Conservation (phyloP, 73 alveolate species). For the Tetrahymena malaccensis region DNA sequence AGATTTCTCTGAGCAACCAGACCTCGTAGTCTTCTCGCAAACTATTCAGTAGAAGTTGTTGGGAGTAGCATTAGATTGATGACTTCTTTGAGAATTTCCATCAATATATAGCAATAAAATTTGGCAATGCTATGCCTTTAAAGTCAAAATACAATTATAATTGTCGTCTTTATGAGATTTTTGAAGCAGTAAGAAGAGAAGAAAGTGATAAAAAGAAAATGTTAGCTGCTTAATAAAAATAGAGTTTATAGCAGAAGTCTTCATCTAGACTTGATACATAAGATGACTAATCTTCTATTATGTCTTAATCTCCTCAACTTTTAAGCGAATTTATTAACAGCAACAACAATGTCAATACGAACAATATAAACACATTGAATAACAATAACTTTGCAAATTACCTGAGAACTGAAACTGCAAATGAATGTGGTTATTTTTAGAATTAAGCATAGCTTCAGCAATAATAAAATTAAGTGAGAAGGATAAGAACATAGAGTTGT, state of each 20-base stretch:
- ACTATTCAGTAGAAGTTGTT: neutral
- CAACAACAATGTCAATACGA: neutral
- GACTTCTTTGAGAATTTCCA: neutral
- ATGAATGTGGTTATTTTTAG: neutral
- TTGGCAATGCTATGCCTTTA: neutral
- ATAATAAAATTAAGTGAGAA: neutral
- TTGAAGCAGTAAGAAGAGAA: neutral
- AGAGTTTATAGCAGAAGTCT: neutral
- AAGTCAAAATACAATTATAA: neutral
- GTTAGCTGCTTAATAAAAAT: neutral
- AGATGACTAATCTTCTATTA: neutral
- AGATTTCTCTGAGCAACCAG: neutral
- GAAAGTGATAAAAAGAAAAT: neutral
- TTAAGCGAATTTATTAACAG: neutral
- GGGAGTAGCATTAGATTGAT: neutral
- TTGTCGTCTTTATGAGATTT: neutral
- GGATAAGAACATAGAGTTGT: neutral
- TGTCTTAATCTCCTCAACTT: neutral
- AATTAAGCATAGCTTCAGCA: neutral
- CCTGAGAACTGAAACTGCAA: neutral
- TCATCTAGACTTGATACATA: neutral
- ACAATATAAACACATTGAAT: neutral
- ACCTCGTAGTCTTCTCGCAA: neutral
- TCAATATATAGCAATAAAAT: neutral
- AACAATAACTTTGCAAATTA: neutral